Base-by-base conservation (phyloP, 371 early-diverging fungal species). In the Mucor racemosus region DNA sequence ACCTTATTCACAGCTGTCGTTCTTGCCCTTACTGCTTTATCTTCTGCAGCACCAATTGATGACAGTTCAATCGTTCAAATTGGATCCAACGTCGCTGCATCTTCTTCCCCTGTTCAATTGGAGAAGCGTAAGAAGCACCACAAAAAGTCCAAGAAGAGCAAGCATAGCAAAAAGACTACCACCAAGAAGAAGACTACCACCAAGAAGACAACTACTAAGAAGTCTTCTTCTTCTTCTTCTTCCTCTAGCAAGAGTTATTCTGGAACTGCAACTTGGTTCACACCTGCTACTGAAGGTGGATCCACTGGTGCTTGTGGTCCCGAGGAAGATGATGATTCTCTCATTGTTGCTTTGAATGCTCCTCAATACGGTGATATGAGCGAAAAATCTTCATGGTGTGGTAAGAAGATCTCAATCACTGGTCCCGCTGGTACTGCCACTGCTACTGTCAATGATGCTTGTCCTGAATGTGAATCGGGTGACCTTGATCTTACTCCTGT, bases 401-500 rank as follows among this genome's bases (percentile, higher is more conserved):
- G 72, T 31, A 75, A 67, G 58, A 66, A 68, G 34, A 63, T 75
- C 19, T 60, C 38, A 7, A 75, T 75, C 53, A 69, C 56, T 11
- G 75, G 75, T n/a, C 69, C 72, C 19, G 61, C 59, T 4, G 71
- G 71, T 54, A 53, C 62, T 26, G 42, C 58, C 21, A 62, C 57
- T 33, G 74, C 74, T n/a, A 67, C 38, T 2, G 63, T 75, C 33
- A 59, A 55, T 11, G 75, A 75, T 66, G 68, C 69, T n/a, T 75
- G 75, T 53, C 72, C 75, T 35, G 68, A 46, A 3, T 75, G 75
- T 44, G 17, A 34, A 0, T 5, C 42, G 0, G 72, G 71, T 71
- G 70, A 74, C 42, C 64, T 70, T 15, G 90, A 90, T 74, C 77
- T 89, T 13, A 84, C 85, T 58, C 87, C 88, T 26, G 66, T 82